phyloP scores from a whole-genome alignment of 169 alveolate species.

The Plasmodium malariae region DNA sequence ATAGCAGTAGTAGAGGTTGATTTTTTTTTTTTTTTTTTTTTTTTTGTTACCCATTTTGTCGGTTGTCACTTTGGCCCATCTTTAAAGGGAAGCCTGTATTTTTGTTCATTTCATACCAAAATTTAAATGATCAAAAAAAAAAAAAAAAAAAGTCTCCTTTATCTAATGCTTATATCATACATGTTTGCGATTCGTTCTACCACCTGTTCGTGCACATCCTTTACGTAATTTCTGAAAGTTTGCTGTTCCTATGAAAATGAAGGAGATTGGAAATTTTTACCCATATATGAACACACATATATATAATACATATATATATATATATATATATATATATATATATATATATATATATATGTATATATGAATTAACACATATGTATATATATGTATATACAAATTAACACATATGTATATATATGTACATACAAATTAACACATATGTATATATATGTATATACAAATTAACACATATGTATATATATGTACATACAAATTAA shows the following conservation, averaged over 20 bases:
- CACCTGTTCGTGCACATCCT: slow-evolving; percentile 38
- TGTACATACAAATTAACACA: too few relatives aligned
- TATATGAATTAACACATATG: not conserved
- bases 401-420: too few relatives aligned
- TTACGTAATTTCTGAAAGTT: slow-evolving; percentile 32
- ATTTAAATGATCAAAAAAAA: too few relatives aligned
- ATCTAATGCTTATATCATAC: slow-evolving; percentile 36
- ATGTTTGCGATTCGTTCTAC: slow-evolving; percentile 13
- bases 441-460: too few relatives aligned
- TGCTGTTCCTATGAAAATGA: slow-evolving; percentile 50
- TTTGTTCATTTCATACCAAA: too few relatives aligned
- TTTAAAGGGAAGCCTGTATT: too few relatives aligned
- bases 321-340: not conserved
- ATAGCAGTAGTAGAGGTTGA: too few relatives aligned
- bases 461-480: too few relatives aligned
- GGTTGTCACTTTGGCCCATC: too few relatives aligned
- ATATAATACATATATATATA: not conserved
- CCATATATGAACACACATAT: not conserved
- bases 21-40: too few relatives aligned
- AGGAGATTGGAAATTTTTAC: not conserved
- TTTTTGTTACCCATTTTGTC: too few relatives aligned
- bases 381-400: not conserved
- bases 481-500: too few relatives aligned
- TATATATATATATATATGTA: not conserved
- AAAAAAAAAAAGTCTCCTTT: not conserved